Conservation (phyloP, 306 rosid species). For the Lagenaria siceraria region DNA sequence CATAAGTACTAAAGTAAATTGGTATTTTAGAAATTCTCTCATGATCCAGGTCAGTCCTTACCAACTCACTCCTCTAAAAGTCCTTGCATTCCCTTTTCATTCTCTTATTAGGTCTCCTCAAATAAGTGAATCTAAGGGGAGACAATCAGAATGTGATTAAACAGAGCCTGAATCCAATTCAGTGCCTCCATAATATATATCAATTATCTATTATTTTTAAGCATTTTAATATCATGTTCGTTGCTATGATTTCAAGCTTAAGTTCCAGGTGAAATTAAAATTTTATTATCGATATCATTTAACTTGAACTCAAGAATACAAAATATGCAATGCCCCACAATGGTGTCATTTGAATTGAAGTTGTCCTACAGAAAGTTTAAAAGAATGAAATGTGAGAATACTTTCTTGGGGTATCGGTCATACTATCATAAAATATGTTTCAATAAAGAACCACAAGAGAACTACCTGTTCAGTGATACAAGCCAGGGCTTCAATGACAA, state of each 20-base stretch:
- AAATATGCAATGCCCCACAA: neutral
- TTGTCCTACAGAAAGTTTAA: neutral
- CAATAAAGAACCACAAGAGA: neutral
- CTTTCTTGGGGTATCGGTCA: neutral
- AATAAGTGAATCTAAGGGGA: neutral
- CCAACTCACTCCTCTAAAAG: neutral
- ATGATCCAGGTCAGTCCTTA: neutral
- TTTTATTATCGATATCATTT: neutral
- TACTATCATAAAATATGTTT: neutral
- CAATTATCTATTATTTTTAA: neutral
- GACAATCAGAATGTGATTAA: neutral
- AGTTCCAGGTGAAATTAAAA: neutral
- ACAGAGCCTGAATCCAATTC: neutral
- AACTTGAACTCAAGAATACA: neutral
- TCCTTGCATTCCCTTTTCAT: neutral
- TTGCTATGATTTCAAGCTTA: neutral
- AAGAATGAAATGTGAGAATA: neutral
- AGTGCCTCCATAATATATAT: neutral
- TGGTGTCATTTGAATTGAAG: neutral
- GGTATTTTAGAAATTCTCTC: neutral
- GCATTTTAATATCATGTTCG: neutral
- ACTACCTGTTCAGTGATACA: constrained; percentile 88
- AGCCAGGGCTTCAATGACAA: constrained; percentile 94
- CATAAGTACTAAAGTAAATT: neutral
- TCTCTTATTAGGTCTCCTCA: neutral